A percentile compares a stretch with the other conserved stretches of the same genome.
Evolutionary conservation across 2,329 filamentous ascomycete genomes (phyloP).

Genomic region (Nakataea oryzae): DNA sequence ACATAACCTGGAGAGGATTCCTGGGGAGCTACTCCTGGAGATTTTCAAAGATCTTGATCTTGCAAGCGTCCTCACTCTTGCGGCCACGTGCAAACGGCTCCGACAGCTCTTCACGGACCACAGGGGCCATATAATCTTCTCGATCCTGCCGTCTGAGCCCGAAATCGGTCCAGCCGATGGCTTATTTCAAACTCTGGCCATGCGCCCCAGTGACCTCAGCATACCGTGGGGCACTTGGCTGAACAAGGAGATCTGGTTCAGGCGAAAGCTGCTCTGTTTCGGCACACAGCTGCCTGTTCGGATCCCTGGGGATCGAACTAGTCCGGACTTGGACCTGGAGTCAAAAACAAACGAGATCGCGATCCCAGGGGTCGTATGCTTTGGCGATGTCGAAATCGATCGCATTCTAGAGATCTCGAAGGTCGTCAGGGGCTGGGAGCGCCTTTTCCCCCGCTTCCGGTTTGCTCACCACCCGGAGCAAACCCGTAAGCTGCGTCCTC

Average conservation of each 20-base stretch:
- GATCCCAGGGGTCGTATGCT: conserved; percentile 3
- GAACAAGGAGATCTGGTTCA: conserved; percentile 27
- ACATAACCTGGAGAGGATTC: conserved; percentile 9
- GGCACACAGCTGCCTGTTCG: conserved; percentile 6
- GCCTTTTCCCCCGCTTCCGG: conserved; percentile 22
- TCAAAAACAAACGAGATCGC: background rate
- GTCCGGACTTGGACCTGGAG: background rate
- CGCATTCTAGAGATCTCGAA: conserved; percentile 19
- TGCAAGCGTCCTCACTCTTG: conserved; percentile 26
- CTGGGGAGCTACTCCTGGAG: conserved; percentile 36
- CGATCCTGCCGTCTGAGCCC: conserved; percentile 21
- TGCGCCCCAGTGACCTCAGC: conserved; percentile 24
- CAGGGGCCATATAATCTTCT: conserved; percentile 29
- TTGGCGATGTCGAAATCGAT: conserved; percentile 16
- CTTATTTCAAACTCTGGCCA: conserved; percentile 35
- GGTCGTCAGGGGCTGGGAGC: conserved; percentile 27
- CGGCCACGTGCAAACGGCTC: conserved; percentile 24
- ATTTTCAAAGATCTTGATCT: conserved; percentile 35
- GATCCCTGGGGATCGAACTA: background rate
- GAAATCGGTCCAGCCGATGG: conserved; percentile 34
- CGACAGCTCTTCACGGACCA: conserved; percentile 28
- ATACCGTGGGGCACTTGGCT: conserved; percentile 22
- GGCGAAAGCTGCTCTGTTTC: conserved; percentile 12
- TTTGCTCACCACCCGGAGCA: conserved; percentile 31
- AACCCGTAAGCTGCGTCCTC: conserved; percentile 27